A percentile compares a stretch with the other conserved stretches of the same genome.
phyloP scores from a whole-genome alignment of 768 basidiomycete genomes.

The Tylopilus vinaceipallidus region DNA sequence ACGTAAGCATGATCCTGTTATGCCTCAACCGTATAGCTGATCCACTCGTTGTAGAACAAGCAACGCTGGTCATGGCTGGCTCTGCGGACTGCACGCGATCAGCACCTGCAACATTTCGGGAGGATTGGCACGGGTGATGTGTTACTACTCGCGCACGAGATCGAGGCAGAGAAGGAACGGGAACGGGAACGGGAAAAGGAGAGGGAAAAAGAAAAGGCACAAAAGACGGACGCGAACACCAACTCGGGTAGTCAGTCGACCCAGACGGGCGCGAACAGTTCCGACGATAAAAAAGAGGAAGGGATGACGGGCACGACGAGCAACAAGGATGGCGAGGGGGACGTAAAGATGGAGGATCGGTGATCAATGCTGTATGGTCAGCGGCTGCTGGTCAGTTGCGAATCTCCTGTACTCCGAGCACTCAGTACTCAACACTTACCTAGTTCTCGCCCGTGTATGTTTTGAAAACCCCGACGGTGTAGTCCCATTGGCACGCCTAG shows the following conservation, averaged over 20 bases:
- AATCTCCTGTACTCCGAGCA: no score
- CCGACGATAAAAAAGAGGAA: slow-evolving; percentile 27
- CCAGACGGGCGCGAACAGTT: slow-evolving; percentile 16
- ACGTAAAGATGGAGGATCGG: slow-evolving; percentile 51
- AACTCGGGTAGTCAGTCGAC: slow-evolving; percentile 35
- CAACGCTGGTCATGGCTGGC: slow-evolving; percentile 80
- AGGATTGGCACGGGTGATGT: slow-evolving; percentile 81
- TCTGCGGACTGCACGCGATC: slow-evolving; percentile 71
- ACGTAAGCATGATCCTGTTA: slow-evolving; percentile 38
- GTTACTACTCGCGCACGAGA: slow-evolving; percentile 39
- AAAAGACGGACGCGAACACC: slow-evolving; percentile 21
- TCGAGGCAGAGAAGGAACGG: slow-evolving; percentile 37
- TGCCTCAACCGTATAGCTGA: slow-evolving; percentile 10
- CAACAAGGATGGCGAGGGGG: slow-evolving; percentile 38
- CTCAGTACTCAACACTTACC: no score
- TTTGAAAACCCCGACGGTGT: no score
- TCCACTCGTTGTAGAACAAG: slow-evolving; percentile 56
- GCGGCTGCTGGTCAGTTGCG: no score
- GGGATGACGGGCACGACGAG: slow-evolving; percentile 20
- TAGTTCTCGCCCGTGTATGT: no score
- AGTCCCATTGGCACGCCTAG: no score
- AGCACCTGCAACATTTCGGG: slow-evolving; percentile 73
- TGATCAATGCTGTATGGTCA: no score
- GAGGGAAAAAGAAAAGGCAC: slow-evolving; percentile 31
- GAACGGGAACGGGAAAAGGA: slow-evolving; percentile 40